Evolutionary conservation across 139 green algal genomes (phyloP).

Genomic region (Deuterostichococcus epilithicus): DNA sequence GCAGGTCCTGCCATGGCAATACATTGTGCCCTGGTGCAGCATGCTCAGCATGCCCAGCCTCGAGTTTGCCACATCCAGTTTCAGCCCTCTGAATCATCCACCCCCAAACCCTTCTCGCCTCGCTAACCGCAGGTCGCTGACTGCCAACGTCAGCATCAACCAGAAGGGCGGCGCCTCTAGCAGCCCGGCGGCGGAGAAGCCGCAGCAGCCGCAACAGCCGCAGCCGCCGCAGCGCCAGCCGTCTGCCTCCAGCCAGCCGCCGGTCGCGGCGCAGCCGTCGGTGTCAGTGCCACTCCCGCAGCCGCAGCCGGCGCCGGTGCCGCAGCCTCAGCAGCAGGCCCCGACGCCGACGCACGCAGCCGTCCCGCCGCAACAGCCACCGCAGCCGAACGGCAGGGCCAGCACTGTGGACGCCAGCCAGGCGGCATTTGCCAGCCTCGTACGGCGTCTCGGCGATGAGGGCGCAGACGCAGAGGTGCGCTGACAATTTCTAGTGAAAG

Average conservation of each 20-base stretch:
- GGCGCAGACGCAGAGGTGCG: not conserved
- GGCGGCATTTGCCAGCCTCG: not conserved
- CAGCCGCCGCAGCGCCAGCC: not conserved
- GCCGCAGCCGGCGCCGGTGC: not conserved
- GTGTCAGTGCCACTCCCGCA: not conserved
- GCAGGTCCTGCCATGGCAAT: too few species aligned
- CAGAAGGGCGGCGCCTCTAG: not conserved
- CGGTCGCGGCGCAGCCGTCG: too few species aligned
- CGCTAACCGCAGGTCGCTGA: conserved; percentile 25
- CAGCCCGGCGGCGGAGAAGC: too few species aligned
- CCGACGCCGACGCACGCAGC: too few species aligned
- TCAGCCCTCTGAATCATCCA: not conserved
- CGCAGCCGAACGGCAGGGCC: not conserved
- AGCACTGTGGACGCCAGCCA: not conserved
- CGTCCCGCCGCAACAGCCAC: too few species aligned
- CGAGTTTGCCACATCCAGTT: not conserved
- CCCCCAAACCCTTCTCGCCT: too few species aligned
- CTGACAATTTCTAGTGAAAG: too few species aligned
- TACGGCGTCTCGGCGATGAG: not conserved
- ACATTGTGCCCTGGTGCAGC: too few species aligned
- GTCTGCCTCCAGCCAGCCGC: not conserved
- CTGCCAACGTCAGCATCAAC: conserved; percentile 20
- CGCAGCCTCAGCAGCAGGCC: not conserved
- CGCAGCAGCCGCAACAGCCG: too few species aligned
- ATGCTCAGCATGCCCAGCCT: too few species aligned